Conservation (phyloP, 1,284 basidiomycete species). For the Albatrellus sp. region DNA sequence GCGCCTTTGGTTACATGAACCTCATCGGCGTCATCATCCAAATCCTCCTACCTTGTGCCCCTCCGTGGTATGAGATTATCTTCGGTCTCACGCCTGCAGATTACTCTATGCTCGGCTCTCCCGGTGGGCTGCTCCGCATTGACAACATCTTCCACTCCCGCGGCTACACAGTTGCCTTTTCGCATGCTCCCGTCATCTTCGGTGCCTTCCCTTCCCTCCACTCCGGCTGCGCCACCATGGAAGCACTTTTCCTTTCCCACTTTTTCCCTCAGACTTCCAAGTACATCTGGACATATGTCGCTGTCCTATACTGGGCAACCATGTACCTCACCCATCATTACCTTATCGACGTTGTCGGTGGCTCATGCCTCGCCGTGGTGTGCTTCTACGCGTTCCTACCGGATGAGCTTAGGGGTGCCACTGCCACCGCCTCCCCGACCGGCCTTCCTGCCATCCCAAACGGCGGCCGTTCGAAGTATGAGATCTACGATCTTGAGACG, state of each 20-base stretch:
- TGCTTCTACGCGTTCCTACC: constrained; percentile 88
- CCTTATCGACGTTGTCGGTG: constrained; percentile 92
- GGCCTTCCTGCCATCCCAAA: constrained; percentile 17
- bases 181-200: constrained; percentile 86
- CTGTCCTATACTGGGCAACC: constrained; percentile 93
- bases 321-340: constrained; percentile 99
- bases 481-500: constrained; percentile 56
- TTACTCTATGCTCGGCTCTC: constrained; percentile 85
- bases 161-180: constrained; percentile 79
- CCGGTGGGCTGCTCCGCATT: constrained; percentile 88
- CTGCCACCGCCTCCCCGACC: constrained; percentile 35
- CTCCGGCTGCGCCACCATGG: constrained; percentile 83
- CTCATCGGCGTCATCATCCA: constrained; percentile 83
- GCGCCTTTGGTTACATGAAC: constrained; percentile 92
- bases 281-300: constrained; percentile 77
- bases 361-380: constrained; percentile 80
- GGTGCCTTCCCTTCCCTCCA: constrained; percentile 96
- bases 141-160: constrained; percentile 76
- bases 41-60: constrained; percentile 84
- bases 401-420: constrained; percentile 56
- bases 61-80: constrained; percentile 98
- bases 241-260: constrained; percentile 88
- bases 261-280: constrained; percentile 76
- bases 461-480: constrained; percentile 47
- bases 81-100: constrained; percentile 93